Conservation (phyloP, 2,329 filamentous ascomycete genomes). For the Apiospora saccharicola region DNA sequence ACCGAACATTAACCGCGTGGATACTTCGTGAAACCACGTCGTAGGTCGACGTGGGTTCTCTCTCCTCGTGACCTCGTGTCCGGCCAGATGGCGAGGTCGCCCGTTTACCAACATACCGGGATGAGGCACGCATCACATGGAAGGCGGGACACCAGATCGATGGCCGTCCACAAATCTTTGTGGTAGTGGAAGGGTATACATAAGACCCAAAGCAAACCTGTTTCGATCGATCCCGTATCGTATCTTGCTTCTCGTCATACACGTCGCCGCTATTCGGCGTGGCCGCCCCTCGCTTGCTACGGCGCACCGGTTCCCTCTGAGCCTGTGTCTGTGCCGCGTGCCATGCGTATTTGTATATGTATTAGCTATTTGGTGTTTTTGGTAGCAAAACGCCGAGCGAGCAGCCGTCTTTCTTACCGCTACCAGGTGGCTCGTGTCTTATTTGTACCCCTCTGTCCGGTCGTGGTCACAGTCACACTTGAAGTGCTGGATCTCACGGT, state of each 20-base stretch:
- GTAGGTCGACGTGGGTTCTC: background rate
- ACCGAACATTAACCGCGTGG: background rate
- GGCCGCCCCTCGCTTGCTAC: background rate
- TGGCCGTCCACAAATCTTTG: background rate
- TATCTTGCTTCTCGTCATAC: background rate
- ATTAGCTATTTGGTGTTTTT: background rate
- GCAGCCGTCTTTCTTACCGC: background rate
- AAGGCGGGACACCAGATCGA: background rate
- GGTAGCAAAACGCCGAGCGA: background rate
- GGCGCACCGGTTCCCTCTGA: background rate
- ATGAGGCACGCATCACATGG: background rate
- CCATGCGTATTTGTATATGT: background rate
- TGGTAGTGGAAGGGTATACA: constrained; percentile 1
- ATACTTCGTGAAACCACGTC: background rate
- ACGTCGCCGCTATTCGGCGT: background rate
- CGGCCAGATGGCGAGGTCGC: constrained; percentile 10
- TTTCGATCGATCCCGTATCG: background rate
- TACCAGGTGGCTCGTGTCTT: background rate
- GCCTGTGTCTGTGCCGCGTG: background rate
- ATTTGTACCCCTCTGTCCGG: background rate
- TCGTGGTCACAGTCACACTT: background rate
- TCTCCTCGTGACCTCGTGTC: background rate
- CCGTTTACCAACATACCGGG: background rate
- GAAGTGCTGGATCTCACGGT: constrained; percentile 9
- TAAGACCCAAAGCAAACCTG: background rate